Conservation (phyloP, 2,329 filamentous ascomycete genomes). For the Botrytis squamosa region DNA sequence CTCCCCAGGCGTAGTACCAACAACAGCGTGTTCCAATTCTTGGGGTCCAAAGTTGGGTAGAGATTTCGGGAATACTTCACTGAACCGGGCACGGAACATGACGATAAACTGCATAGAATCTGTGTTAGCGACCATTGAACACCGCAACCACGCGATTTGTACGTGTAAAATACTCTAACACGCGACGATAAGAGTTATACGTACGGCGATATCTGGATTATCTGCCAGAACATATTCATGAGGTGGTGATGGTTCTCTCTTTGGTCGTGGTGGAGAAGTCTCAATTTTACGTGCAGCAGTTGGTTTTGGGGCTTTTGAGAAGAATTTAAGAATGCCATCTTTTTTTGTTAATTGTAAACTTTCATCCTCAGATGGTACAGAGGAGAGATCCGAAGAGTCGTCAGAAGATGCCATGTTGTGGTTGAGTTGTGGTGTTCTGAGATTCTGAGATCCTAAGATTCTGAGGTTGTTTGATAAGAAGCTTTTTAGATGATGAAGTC, state of each 20-base stretch:
- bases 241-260: constrained; percentile 81
- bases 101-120: constrained; percentile 76
- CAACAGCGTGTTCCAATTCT: constrained; percentile 85
- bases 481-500: constrained; percentile 26
- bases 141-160: constrained; percentile 49
- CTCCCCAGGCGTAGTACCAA: constrained; percentile 74
- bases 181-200: constrained; percentile 50
- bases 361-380: constrained; percentile 55
- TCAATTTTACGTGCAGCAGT: constrained; percentile 52
- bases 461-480: constrained; percentile 19
- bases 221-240: constrained; percentile 90
- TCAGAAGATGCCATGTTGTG: constrained; percentile 48
- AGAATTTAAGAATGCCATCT: constrained; percentile 66
- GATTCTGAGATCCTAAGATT: constrained; percentile 24
- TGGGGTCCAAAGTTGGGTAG: constrained; percentile 89
- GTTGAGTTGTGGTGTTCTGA: constrained; percentile 24
- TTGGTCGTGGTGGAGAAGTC: constrained; percentile 64
- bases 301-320: constrained; percentile 52
- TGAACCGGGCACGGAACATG: constrained; percentile 95
- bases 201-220: constrained; percentile 87
- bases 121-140: constrained; percentile 39
- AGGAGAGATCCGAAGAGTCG: constrained; percentile 63
- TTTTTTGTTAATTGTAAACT: constrained; percentile 53
- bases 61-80: constrained; percentile 83
- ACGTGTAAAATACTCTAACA: constrained; percentile 46